Evolutionary conservation across 345 rosid genomes (phyloP), one percentile per base, ranked within the genome.

Genomic region (Triadica sebifera): DNA sequence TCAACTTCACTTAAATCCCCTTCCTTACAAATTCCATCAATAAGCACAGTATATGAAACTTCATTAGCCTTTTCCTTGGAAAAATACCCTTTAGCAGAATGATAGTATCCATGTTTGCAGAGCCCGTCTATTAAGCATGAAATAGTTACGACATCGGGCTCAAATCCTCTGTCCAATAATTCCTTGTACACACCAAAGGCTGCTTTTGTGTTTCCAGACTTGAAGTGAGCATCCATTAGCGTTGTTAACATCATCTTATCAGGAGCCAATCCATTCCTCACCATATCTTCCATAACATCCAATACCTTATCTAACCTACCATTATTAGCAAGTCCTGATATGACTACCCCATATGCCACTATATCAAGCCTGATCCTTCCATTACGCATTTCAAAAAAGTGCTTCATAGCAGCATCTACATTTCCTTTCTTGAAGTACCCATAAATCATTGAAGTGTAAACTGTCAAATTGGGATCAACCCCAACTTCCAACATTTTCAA

Each of bases 1-100:
- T 85, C 84, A 55, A 83, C 85, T 75, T 83, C 83, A n/a, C 51
- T 12, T 76, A 85, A 85, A 52, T 83, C 80, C 63, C 85, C 83
- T 69, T 72, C 63, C 72, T 83, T 83, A 25, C 83, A 80, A 70
- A 79, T 68, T 61, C 77, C 84, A 75, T 81, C 83, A 15, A 83
- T 77, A 57, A 83, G 77, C 58, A 83, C 80, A 2, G 85, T 83
- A 73, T 77, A 85, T 71, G 83, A 76, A 68, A 83, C 79, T 77
- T 75, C 77, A 75, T 85, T 83, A 70, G 86, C 83, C 56, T 73
- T 81, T 75, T 70, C 85, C 51, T 74, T 55, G 67, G 78, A 81
- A 78, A 85, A 85, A 65, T 77, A 83, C 71, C 61, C 51, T 79
- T 81, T 62, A 73, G 85, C 88, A 70, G 77, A 86, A 64, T 74